Evolutionary conservation across 768 basidiomycete genomes (phyloP).

Genomic region (Kwoniella botswanensis): DNA sequence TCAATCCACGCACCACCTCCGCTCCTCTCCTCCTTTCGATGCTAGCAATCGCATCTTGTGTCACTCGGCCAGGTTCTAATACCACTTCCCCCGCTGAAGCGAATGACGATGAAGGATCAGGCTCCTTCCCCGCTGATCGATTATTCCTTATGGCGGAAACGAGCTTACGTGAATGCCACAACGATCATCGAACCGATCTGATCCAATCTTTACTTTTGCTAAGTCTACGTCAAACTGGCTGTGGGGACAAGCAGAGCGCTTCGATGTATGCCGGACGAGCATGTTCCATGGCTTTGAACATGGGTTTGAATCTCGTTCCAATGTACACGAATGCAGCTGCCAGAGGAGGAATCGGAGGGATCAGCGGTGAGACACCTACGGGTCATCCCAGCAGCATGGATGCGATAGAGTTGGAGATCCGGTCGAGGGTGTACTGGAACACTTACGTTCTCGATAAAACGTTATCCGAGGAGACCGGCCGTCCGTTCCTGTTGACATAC

Average conservation of each 20-base stretch:
- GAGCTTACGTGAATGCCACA: conserved; percentile 20
- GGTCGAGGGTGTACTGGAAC: conserved; percentile 48
- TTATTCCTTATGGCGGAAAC: conserved; percentile 38
- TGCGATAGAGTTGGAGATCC: conserved; percentile 21
- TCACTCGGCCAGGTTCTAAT: conserved; percentile 21
- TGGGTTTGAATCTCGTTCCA: conserved; percentile 42
- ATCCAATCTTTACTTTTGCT: conserved; percentile 44
- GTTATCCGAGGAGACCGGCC: conserved; percentile 49
- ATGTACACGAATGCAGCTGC: not conserved
- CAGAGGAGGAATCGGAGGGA: not conserved
- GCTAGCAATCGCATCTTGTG: conserved; percentile 42
- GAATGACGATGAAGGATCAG: not conserved
- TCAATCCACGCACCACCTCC: conserved; percentile 37
- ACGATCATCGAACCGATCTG: conserved; percentile 32
- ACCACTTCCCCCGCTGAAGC: not conserved
- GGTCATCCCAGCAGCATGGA: not conserved
- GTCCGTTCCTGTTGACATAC: conserved; percentile 44
- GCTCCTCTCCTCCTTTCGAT: conserved; percentile 41
- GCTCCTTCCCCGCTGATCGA: conserved; percentile 23
- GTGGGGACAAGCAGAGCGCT: conserved; percentile 44
- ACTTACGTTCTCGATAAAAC: conserved; percentile 48
- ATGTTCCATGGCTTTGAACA: conserved; percentile 39
- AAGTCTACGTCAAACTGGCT: conserved; percentile 48
- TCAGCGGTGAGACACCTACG: not conserved
- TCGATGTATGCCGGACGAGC: conserved; percentile 41